Evolutionary conservation across 129 eudicot genomes (phyloP).

Genomic region (Dittrichia graveolens): DNA sequence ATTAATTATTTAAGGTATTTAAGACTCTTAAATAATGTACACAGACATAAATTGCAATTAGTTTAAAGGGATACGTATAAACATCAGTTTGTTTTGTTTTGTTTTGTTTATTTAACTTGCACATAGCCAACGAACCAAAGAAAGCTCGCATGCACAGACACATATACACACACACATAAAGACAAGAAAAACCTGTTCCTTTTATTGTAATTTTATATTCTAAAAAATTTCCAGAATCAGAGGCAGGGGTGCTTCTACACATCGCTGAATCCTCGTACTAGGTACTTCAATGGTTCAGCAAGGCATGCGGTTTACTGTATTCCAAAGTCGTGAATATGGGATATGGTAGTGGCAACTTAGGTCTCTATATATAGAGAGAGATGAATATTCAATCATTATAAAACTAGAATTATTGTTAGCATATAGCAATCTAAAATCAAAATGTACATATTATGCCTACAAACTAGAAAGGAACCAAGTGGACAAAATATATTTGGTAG

Average conservation of each 20-base stretch:
- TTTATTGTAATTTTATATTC: not conserved
- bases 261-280: not conserved
- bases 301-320: not conserved
- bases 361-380: not conserved
- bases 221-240: not conserved
- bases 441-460: not conserved
- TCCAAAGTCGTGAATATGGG: not conserved
- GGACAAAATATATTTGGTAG: slow-evolving; percentile 2
- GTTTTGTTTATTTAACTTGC: slow-evolving; percentile 7
- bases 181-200: slow-evolving; percentile 1
- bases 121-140: not conserved
- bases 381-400: not conserved
- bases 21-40: not conserved
- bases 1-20: not conserved
- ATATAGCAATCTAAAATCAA: not conserved
- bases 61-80: not conserved
- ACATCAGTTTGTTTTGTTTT: not conserved
- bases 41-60: slow-evolving; percentile 12
- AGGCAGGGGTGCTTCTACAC: not conserved
- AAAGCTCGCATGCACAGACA: no score
- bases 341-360: not conserved
- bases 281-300: not conserved
- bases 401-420: not conserved
- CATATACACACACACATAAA: not conserved
- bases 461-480: not conserved